Conservation (phyloP, 805 yeast species). For the Yarrowia hollandica region DNA sequence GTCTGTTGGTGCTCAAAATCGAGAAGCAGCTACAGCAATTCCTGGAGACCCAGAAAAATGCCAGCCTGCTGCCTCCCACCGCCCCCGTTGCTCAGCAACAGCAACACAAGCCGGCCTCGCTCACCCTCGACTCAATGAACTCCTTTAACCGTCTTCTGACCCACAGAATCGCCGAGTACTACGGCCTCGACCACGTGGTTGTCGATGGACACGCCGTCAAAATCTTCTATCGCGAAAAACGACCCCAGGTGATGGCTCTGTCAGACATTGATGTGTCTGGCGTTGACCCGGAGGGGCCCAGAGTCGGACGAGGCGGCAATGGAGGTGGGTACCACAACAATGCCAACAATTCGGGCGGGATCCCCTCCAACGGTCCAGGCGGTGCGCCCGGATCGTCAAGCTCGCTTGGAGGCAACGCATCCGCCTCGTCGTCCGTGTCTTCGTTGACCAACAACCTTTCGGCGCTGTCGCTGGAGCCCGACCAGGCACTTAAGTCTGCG, state of each 20-base stretch:
- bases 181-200: slow-evolving; percentile 58
- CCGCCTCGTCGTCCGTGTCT: slow-evolving; percentile 15
- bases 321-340: neutral
- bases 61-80: neutral
- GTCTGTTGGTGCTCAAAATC: slow-evolving; percentile 51
- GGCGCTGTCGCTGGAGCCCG: slow-evolving; percentile 4
- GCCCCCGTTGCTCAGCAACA: slow-evolving; percentile 23
- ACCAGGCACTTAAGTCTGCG: slow-evolving; percentile 13
- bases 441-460: neutral
- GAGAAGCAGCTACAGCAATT: slow-evolving; percentile 53
- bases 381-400: neutral
- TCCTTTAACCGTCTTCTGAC: slow-evolving; percentile 67
- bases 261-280: slow-evolving; percentile 28
- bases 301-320: slow-evolving; percentile 6
- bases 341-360: neutral
- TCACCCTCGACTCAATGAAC: slow-evolving; percentile 55
- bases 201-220: slow-evolving; percentile 52
- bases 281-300: slow-evolving; percentile 19
- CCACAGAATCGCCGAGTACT: slow-evolving; percentile 70
- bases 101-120: slow-evolving; percentile 14
- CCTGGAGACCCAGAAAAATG: slow-evolving; percentile 44
- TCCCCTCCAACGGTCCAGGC: neutral
- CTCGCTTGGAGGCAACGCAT: neutral
- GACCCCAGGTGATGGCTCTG: slow-evolving; percentile 15
- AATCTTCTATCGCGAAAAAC: slow-evolving; percentile 42